Evolutionary conservation across 2,329 filamentous ascomycete species (phyloP).

Genomic region (Alternaria sp.): DNA sequence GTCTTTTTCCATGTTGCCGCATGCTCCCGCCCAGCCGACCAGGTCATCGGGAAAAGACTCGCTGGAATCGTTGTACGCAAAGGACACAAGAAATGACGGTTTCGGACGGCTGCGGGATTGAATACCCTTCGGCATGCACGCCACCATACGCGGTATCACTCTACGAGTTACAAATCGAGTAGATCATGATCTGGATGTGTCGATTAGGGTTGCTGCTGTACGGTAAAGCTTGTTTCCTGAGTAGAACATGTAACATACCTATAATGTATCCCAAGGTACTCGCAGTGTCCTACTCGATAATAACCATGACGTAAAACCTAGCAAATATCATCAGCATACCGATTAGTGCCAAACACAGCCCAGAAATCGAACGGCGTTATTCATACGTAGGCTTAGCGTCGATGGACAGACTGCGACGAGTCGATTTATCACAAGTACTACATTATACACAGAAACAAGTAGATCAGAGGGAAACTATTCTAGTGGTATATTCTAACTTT

Average conservation of each 20-base stretch:
- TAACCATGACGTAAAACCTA: background rate
- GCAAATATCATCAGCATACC: background rate
- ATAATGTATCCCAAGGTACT: background rate
- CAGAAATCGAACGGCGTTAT: background rate
- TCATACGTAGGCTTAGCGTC: background rate
- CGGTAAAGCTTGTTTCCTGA: constrained; percentile 8
- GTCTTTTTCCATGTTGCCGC: constrained; percentile 21
- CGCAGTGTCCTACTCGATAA: background rate
- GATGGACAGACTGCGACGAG: background rate
- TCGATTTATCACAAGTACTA: background rate
- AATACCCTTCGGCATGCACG: constrained; percentile 21
- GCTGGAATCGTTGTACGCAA: constrained; percentile 32
- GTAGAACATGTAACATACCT: background rate
- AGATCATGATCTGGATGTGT: constrained; percentile 8
- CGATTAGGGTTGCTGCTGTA: constrained; percentile 5
- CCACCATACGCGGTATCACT: constrained; percentile 24
- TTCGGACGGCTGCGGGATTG: constrained; percentile 27
- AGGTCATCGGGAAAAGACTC: constrained; percentile 30
- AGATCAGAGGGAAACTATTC: background rate
- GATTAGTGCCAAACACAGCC: background rate
- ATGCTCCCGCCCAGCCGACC: constrained; percentile 31
- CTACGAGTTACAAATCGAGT: constrained; percentile 11
- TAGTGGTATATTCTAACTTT: background rate
- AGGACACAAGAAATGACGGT: constrained; percentile 25
- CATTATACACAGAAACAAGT: background rate